These are phyloP conservation scores for Arachis monticola DNA, from an alignment of 331 rosid species.

Conservation along the genomic window DNA sequence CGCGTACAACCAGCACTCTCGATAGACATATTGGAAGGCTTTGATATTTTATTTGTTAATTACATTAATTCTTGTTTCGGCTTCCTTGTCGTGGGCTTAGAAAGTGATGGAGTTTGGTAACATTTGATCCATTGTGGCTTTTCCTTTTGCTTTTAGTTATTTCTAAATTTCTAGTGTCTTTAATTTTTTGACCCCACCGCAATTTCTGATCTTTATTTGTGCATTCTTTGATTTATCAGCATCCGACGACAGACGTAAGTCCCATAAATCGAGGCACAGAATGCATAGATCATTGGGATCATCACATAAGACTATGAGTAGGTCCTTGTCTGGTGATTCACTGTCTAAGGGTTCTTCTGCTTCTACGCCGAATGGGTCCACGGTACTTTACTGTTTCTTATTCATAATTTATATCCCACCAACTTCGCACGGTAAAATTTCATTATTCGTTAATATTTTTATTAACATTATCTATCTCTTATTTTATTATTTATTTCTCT, in stretches of 20 bases:
- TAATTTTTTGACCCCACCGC: constrained; percentile 51
- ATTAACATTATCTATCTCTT: constrained; percentile 14
- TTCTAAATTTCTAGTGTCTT: constrained; percentile 47
- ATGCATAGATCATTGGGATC: constrained; percentile 90
- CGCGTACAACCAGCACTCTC: constrained; percentile 23
- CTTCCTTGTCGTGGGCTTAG: constrained; percentile 48
- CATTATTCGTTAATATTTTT: constrained; percentile 26
- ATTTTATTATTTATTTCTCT: not conserved
- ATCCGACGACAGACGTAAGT: constrained; percentile 94
- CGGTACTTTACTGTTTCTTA: constrained; percentile 51
- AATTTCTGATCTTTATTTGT: constrained; percentile 38
- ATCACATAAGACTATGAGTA: constrained; percentile 79
- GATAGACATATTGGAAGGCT: constrained; percentile 13
- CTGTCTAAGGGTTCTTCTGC: constrained; percentile 88
- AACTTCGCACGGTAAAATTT: constrained; percentile 15
- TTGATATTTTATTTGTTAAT: constrained; percentile 30
- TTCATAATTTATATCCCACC: constrained; percentile 26
- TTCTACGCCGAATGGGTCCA: constrained; percentile 80
- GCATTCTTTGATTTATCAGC: constrained; percentile 59
- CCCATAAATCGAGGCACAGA: constrained; percentile 92
- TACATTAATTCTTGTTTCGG: constrained; percentile 44
- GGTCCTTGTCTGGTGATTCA: constrained; percentile 91
- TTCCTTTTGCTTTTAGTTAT: constrained; percentile 58
- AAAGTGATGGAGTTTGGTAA: constrained; percentile 62
- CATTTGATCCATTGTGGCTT: constrained; percentile 83